Evolutionary conservation across 306 rosid genomes (phyloP), one percentile per base, ranked within the genome.

Genomic region (Castanea mollissima): DNA sequence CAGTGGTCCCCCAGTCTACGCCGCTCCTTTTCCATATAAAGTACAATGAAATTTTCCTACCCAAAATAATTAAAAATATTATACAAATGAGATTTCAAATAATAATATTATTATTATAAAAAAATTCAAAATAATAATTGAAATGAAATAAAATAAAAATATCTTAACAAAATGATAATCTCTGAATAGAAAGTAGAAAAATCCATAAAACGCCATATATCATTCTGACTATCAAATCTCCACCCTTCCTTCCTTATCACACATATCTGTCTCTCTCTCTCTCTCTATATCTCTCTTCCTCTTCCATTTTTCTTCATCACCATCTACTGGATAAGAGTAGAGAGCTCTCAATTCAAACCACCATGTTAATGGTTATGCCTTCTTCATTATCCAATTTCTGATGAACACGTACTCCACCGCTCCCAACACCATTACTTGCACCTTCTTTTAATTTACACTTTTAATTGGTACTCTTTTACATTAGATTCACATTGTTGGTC

Each of bases 201-300:
- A 27, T 76, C 60, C 93, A 89, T 71, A 88, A 69, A 86, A 90
- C 35, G 88, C 82, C 91, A 85, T 75, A 15, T 73, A 71, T 67
- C 16, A 72, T 80, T 91, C 89, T 88, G 93, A 88, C 79, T 63
- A 58, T 87, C 85, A 27, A 94, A 94, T 92, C 97, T 94, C 97
- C 81, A 75, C 98, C 98, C 97, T 91, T 92, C 93, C 90, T 92
- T 90, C 88, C 98, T 94, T 94, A 94, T 94, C 99, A 87, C 69
- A 87, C 97, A 54, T 74, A 57, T 41, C 1, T 41, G 12, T 41
- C 41, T 34, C 35, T 32, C 38, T 34, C 8, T 38, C 7, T 76
- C 56, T 41, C 62, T 74, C 46, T 79, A 85, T 80, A 78, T 78
- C 79, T 81, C 82, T 82, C 51, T 83, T 51, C 76, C 82, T 34